phyloP scores from a whole-genome alignment of 257 asterid species.

The Solanum stenotomum region DNA sequence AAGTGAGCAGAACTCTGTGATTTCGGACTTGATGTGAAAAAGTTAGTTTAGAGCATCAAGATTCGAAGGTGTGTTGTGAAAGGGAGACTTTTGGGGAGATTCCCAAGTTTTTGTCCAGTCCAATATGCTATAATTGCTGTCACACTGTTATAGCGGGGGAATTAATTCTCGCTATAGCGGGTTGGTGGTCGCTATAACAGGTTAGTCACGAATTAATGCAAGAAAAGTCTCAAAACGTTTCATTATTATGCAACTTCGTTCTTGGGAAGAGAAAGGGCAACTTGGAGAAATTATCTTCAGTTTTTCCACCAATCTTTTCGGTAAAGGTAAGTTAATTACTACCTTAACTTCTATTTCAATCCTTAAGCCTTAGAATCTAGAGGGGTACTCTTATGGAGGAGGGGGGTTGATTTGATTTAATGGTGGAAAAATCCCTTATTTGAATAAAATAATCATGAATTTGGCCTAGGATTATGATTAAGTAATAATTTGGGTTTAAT shows the following conservation, averaged over 20 bases:
- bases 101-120: background rate
- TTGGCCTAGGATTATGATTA: background rate
- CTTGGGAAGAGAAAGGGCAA: background rate
- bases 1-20: background rate
- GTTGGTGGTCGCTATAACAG: background rate
- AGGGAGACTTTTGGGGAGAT: background rate
- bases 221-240: background rate
- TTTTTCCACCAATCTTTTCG: background rate
- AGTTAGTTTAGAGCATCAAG: too few species aligned
- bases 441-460: background rate
- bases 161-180: background rate
- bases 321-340: background rate
- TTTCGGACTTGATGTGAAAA: background rate
- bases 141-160: too few species aligned
- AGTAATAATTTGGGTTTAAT: background rate
- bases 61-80: background rate
- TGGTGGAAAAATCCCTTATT: background rate
- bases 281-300: background rate
- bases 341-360: background rate
- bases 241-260: background rate
- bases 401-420: background rate
- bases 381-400: background rate
- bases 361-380: background rate
- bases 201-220: background rate
- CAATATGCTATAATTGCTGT: rapidly evolving